These are phyloP conservation scores for Brassica balearica DNA, from an alignment of 441 rosid genomes.

Conservation along the genomic window DNA sequence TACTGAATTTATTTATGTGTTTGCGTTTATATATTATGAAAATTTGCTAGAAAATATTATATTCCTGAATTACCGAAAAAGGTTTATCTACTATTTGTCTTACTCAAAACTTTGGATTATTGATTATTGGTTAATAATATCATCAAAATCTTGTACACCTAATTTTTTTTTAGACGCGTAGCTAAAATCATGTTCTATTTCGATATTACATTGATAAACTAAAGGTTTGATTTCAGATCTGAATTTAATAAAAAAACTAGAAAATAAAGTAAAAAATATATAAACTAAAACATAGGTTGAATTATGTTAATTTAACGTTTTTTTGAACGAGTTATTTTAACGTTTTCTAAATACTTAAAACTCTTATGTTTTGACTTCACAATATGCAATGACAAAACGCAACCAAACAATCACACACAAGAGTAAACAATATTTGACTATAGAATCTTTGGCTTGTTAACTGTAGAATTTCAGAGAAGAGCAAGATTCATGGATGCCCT, in stretches of 20 bases:
- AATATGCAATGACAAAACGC: neutral
- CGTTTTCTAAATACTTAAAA: neutral
- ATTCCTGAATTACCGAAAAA: neutral
- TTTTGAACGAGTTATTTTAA: neutral
- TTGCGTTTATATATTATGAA: neutral
- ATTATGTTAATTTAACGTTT: neutral
- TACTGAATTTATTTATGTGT: neutral
- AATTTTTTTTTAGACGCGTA: no score
- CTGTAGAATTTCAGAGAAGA: constrained; percentile 57
- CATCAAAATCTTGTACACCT: neutral
- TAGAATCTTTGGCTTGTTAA: neutral
- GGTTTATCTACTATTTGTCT: neutral
- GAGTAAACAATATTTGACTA: neutral
- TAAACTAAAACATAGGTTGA: neutral
- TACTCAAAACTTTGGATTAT: neutral
- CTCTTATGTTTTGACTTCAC: neutral
- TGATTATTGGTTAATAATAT: neutral
- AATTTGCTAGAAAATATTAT: neutral
- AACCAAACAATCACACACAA: no score
- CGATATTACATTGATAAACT: neutral
- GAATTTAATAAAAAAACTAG: neutral
- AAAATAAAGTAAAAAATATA: no score
- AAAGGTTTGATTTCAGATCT: neutral
- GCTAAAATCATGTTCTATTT: no score
- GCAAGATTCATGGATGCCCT: constrained; percentile 60